Evolutionary conservation across 2,329 filamentous ascomycete genomes (phyloP).

Genomic region (Setomelanomma holmii): DNA sequence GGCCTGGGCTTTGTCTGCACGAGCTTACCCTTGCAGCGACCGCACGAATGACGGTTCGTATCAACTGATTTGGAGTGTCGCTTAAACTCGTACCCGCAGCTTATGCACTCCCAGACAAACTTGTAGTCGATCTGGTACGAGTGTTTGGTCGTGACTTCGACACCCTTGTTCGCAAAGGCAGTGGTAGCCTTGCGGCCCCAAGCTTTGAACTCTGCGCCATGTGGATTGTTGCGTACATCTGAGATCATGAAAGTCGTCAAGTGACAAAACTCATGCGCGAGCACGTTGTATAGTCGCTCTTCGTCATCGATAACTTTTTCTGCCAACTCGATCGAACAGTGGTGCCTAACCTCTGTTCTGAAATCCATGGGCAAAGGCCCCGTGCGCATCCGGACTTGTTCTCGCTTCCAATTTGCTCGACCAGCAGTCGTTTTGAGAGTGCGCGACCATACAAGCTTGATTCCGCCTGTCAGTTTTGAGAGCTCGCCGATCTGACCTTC

Average conservation of each 20-base stretch:
- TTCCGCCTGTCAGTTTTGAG: slow-evolving; percentile 70
- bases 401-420: slow-evolving; percentile 58
- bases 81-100: slow-evolving; percentile 76
- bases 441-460: slow-evolving; percentile 76
- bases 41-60: slow-evolving; percentile 73
- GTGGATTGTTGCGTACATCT: slow-evolving; percentile 75
- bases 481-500: slow-evolving; percentile 65
- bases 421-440: slow-evolving; percentile 83
- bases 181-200: slow-evolving; percentile 65
- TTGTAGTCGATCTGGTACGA: slow-evolving; percentile 90
- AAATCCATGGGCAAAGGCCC: slow-evolving; percentile 31
- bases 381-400: slow-evolving; percentile 48
- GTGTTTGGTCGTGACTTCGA: slow-evolving; percentile 89
- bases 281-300: slow-evolving; percentile 80
- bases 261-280: slow-evolving; percentile 98
- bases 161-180: slow-evolving; percentile 66
- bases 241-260: slow-evolving; percentile 89
- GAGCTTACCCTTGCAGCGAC: slow-evolving; percentile 72
- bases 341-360: slow-evolving; percentile 57
- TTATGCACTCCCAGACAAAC: slow-evolving; percentile 81
- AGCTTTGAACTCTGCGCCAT: slow-evolving; percentile 82
- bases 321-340: slow-evolving; percentile 84
- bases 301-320: slow-evolving; percentile 82
- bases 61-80: slow-evolving; percentile 89
- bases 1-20: slow-evolving; percentile 82